phyloP scores from a whole-genome alignment of 306 rosid species.

The Quillaja saponaria region DNA sequence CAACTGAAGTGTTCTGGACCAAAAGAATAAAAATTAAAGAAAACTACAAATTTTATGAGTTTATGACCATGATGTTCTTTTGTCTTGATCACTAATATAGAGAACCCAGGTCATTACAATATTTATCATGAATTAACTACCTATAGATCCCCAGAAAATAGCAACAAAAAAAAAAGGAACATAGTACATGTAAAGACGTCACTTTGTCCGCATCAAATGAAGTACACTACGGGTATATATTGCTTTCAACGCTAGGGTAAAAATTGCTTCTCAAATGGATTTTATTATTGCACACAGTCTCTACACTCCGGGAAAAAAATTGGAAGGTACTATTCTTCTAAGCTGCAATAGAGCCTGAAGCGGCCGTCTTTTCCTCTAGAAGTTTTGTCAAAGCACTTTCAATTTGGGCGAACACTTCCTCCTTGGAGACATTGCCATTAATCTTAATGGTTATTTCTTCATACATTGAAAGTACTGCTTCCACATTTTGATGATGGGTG shows the following conservation, averaged over 20 bases:
- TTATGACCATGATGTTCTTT: background rate
- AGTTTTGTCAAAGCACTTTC: constrained; percentile 54
- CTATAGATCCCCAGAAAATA: background rate
- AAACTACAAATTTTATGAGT: background rate
- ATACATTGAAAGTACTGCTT: constrained; percentile 79
- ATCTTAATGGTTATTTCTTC: constrained; percentile 62
- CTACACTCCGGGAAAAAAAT: no score
- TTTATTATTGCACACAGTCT: no score
- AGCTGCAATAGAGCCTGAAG: constrained; percentile 55
- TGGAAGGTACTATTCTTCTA: constrained; percentile 25
- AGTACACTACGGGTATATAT: no score
- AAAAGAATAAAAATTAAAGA: no score
- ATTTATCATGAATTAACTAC: constrained; percentile 4
- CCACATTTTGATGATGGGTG: constrained; percentile 91
- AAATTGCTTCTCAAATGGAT: no score
- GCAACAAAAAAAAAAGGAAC: no score
- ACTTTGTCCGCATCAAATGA: no score
- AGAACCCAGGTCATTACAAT: constrained; percentile 3
- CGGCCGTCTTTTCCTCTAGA: constrained; percentile 50
- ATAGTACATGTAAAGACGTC: no score
- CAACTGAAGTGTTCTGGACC: background rate
- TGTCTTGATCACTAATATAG: background rate
- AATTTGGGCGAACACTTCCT: constrained; percentile 69
- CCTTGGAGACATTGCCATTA: constrained; percentile 58
- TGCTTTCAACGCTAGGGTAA: no score